Evolutionary conservation across 495 filamentous ascomycete genomes (phyloP), one percentile per base, ranked within the genome.

Genomic region (Trichoderma virens): DNA sequence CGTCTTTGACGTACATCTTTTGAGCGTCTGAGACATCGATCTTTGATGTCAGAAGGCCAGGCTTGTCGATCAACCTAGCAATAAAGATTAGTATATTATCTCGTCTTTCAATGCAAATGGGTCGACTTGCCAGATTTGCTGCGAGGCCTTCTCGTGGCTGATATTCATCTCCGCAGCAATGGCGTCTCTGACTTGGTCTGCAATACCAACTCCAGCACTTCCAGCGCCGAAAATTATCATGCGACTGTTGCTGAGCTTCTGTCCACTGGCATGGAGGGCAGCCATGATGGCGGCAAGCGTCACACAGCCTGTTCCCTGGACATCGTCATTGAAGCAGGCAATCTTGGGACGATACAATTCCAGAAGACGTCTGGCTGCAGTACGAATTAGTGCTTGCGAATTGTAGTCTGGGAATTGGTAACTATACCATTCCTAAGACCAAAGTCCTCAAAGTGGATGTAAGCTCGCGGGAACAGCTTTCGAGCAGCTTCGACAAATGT

Each of bases 291-390:
- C 91, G 0, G 91, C 92, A 4, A 96, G 77, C 0, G 92, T 95
- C 2, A 96, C 90, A 39, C 88, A 90, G 0, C 92, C 92, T 1
- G 92, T 96, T 2, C 92, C 92, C 71, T 96, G 92, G 1, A 96
- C 87, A 74, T 96, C 92, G 62, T 96, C 92, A 65, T 96, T 96
- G 80, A 96, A 94, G 72, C 91, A 96, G 0, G 92, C 79, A 6
- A 95, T 85, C 25, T 88, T 65, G 0, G 85, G 77, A 5, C 85
- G 79, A 67, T 91, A 95, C 38, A 82, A 85, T 64, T 96, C 89
- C 8, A 96, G 78, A 5, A 96, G 84, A 23, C 88, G 80, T 34
- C 87, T 73, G 35, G 75, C 74, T 82, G n/a, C 66, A 39, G 32
- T 51, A 27, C 0, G 1, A 60, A 23, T 47, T 63, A 35, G 25